Evolutionary conservation across 129 eudicot genomes (phyloP), one percentile per base, ranked within the genome.

Genomic region (Arctium lappa): DNA sequence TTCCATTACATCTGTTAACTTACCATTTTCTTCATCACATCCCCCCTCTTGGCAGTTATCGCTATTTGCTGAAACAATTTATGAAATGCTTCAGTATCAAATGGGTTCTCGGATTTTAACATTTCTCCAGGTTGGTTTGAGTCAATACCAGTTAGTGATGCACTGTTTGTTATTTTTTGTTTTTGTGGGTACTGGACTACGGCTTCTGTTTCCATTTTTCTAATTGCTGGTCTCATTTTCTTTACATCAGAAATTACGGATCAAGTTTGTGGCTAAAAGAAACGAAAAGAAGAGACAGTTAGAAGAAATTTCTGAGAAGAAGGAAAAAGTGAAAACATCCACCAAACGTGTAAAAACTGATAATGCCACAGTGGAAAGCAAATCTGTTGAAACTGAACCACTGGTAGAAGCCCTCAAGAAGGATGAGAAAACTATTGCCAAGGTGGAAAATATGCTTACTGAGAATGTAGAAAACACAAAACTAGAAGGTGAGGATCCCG

Each of bases 41-140:
- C 27, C 16, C 22, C n/a, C 34, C 8, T 73, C 81, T 79, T 77
- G 81, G 87, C 92, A 95, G 99, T 86, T 95, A 75, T 95, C 98
- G 3, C 75, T 95, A 15, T 93, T 95, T 91, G 97, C 99, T 3
- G 99, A 95, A 82, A 86, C 95, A 38, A 81, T 95, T 39, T 86
- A 91, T 86, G 99, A 95, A 89, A 93, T 95, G 99, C 97, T 95
- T 80, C 98, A 95, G 80, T 89, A 88, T 78, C 90, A 93, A 77
- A 95, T 95, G 99, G 99, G 98, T 70, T 90, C 85, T 78, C 93
- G 97, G 69, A 85, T 95, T 69, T 86, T 93, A 66, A 44, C 85
- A 3, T 95, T 91, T 85, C 94, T 95, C 66, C 90, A 95, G 99
- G 99, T 91, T 80, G 44, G 87, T 50, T 79, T 69, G n/a, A 65